Evolutionary conservation across 129 eudicot genomes (phyloP), one percentile per base, ranked within the genome.

Genomic region (carrot (Daucus carota)): DNA sequence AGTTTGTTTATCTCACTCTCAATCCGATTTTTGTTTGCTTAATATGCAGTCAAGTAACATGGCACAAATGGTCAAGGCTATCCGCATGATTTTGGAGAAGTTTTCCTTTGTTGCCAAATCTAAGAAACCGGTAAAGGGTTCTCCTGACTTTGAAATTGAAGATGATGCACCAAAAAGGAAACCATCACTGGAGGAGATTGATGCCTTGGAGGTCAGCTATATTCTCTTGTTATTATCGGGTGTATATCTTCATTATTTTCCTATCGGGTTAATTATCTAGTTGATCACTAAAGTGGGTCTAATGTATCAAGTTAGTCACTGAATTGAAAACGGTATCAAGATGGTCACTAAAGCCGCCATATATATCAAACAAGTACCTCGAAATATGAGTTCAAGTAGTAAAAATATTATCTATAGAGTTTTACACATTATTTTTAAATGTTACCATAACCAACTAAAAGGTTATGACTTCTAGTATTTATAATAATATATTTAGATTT

Each of bases 31-130:
- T 50, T 31, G 76, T 22, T 40, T 75, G 74, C 36, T 14, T 13
- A 73, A 74, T 77, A 40, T 80, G 78, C 90, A 94, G 98, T 91
- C 97, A 57, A 91, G 86, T 75, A 86, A 93, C 68, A 94, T 94
- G 98, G 93, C 97, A 38, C 97, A 89, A 80, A 89, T 94, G 92
- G 96, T 94, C 12, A 94, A 94, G 83, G 98, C 97, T 38, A 81
- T 94, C 70, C 93, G 89, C 60, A 89, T 89, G 98, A 94, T 94
- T 81, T 90, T 94, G 48, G 98, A 84, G 34, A 84, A 85, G 82
- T 87, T 89, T 59, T 83, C 85, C 12, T 81, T 83, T 67, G 85
- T 86, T 65, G 67, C 86, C 24, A 71, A 24, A 72, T 74, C 87
- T 18, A 94, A 89, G 77, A 81, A 75, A 70, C 74, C 85, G 29